Conservation (phyloP, 495 filamentous ascomycete genomes). For the Annulohypoxylon stygium region DNA sequence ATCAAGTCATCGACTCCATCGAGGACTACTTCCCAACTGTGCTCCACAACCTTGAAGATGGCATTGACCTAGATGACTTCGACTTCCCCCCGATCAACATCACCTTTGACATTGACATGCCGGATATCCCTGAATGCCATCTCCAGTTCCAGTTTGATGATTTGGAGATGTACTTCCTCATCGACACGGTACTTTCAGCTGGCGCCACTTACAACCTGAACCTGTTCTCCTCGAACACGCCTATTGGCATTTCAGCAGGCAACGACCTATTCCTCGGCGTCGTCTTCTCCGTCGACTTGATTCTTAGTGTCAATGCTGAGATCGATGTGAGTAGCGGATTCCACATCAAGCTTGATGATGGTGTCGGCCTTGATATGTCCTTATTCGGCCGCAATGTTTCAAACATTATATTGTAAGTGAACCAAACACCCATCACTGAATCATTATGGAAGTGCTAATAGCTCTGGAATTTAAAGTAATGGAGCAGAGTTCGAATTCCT, state of each 20-base stretch:
- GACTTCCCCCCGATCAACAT: conserved; percentile 55
- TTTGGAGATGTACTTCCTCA: conserved; percentile 65
- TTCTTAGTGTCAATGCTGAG: conserved; percentile 59
- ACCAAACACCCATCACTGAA: background rate
- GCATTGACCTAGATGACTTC: conserved; percentile 53
- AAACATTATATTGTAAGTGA: conserved; percentile 60
- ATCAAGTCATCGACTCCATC: conserved; percentile 45
- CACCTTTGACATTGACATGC: conserved; percentile 56
- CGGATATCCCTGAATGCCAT: conserved; percentile 57
- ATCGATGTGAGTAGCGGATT: conserved; percentile 66
- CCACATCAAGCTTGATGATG: conserved; percentile 65
- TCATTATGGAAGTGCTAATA: conserved; percentile 1
- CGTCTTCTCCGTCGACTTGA: conserved; percentile 61
- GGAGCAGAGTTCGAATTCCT: conserved; percentile 70
- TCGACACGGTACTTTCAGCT: conserved; percentile 59
- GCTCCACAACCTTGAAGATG: conserved; percentile 37
- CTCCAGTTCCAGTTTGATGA: conserved; percentile 63
- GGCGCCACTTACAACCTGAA: conserved; percentile 64
- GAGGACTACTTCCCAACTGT: conserved; percentile 41
- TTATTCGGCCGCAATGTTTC: conserved; percentile 62
- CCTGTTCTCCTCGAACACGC: conserved; percentile 60
- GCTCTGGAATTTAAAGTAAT: conserved; percentile 51
- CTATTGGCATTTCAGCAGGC: conserved; percentile 55
- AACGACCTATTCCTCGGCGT: conserved; percentile 58
- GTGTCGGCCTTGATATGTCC: conserved; percentile 56